These are phyloP conservation scores for Coniochaeta sp. DNA, from an alignment of 2,329 filamentous ascomycete species.

Conservation along the genomic window DNA sequence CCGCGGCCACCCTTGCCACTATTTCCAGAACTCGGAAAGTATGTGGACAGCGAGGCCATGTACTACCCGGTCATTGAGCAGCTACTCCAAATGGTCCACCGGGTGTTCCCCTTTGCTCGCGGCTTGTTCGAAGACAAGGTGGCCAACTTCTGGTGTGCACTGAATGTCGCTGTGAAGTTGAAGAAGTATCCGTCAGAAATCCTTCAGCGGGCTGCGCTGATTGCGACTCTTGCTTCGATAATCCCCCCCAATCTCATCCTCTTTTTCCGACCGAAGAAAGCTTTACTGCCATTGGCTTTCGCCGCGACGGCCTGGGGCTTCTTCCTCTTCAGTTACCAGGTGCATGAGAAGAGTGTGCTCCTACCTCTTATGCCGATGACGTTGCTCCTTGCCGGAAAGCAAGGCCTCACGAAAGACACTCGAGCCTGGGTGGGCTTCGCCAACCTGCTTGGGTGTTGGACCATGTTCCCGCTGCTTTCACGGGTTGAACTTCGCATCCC, in stretches of 20 bases:
- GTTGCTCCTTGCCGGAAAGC: constrained; percentile 68
- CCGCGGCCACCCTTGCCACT: constrained; percentile 55
- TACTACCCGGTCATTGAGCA: constrained; percentile 74
- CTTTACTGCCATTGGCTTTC: constrained; percentile 71
- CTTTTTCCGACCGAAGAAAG: constrained; percentile 69
- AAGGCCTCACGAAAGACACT: constrained; percentile 67
- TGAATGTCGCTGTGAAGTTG: constrained; percentile 86
- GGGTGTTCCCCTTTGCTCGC: constrained; percentile 94
- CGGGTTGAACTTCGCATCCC: constrained; percentile 79
- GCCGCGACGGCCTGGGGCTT: constrained; percentile 90
- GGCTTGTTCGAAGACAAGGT: constrained; percentile 98
- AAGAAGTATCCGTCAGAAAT: constrained; percentile 61
- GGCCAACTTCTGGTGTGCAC: constrained; percentile 93
- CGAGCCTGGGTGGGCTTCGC: constrained; percentile 95
- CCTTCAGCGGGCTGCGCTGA: constrained; percentile 69
- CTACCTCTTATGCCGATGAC: constrained; percentile 93
- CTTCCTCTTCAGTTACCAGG: constrained; percentile 95
- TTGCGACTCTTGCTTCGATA: constrained; percentile 69
- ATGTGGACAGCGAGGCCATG: constrained; percentile 55
- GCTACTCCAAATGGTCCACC: constrained; percentile 74
- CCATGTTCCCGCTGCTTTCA: constrained; percentile 83
- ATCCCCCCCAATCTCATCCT: constrained; percentile 72
- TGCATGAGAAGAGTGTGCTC: constrained; percentile 95
- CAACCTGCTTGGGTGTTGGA: constrained; percentile 84
- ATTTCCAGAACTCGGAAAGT: constrained; percentile 48